phyloP scores from a whole-genome alignment of 1,284 basidiomycete species.

The Cryptococcus sp. region DNA sequence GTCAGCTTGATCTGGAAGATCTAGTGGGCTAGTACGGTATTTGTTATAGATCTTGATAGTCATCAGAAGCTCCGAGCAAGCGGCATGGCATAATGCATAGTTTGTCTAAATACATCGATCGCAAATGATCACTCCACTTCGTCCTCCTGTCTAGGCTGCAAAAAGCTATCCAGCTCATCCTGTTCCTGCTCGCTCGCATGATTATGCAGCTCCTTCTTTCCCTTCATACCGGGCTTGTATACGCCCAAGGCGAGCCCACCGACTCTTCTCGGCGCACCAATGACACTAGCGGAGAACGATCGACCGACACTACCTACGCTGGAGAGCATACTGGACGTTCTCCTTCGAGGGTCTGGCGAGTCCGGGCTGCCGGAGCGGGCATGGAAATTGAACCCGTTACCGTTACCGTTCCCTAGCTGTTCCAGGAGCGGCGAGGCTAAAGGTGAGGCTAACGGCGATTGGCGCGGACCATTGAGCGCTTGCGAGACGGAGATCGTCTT shows the following conservation, averaged over 20 bases:
- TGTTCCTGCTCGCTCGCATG: conserved; percentile 2
- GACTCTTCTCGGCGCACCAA: conserved; percentile 37
- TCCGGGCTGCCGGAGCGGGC: not conserved
- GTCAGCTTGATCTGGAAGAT: conserved; percentile 68
- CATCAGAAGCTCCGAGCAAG: too few relatives aligned
- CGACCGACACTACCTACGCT: conserved; percentile 35
- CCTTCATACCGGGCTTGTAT: conserved; percentile 11
- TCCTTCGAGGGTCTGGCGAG: not conserved
- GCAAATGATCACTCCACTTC: conserved; percentile 1
- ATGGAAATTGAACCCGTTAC: not conserved
- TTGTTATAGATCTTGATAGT: not conserved
- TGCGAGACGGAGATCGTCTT: conserved; percentile 12
- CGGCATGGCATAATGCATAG: too few relatives aligned
- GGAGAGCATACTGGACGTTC: conserved; percentile 18
- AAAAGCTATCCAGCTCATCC: conserved; percentile 1
- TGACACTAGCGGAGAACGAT: conserved; percentile 34
- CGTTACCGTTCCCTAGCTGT: not conserved
- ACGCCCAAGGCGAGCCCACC: conserved; percentile 26
- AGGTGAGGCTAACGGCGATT: conserved; percentile 9
- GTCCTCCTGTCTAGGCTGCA: not conserved
- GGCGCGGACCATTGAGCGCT: conserved; percentile 1
- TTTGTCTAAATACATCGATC: not conserved
- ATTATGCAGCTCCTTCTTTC: not conserved
- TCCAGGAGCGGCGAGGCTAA: conserved; percentile 7
- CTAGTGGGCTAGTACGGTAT: conserved; percentile 11